Evolutionary conservation across 768 basidiomycete species (phyloP).

Genomic region (Phaeolepiota aurea): DNA sequence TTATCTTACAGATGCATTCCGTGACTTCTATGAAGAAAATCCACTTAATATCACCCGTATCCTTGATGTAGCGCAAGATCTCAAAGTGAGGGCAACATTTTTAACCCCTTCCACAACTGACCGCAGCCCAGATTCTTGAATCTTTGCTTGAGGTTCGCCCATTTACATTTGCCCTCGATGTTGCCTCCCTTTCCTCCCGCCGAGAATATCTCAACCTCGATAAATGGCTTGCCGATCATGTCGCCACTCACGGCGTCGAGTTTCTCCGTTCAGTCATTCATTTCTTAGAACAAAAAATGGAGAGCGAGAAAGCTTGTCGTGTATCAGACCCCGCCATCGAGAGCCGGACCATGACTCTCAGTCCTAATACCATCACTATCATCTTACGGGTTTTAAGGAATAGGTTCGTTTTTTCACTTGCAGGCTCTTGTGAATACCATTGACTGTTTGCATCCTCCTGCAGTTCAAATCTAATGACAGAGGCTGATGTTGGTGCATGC

Average conservation of each 20-base stretch:
- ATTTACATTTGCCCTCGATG: slow-evolving; percentile 85
- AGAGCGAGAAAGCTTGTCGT: slow-evolving; percentile 72
- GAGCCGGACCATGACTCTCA: slow-evolving; percentile 79
- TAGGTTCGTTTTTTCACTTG: slow-evolving; percentile 43
- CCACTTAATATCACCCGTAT: slow-evolving; percentile 92
- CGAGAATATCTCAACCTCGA: slow-evolving; percentile 93
- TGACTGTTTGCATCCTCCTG: slow-evolving; percentile 6
- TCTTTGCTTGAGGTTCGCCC: slow-evolving; percentile 86
- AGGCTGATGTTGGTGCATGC: slow-evolving; percentile 78
- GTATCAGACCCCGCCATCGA: slow-evolving; percentile 74
- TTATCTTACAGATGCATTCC: slow-evolving; percentile 81
- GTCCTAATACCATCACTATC: slow-evolving; percentile 82
- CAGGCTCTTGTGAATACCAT: neutral
- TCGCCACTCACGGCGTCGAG: slow-evolving; percentile 71
- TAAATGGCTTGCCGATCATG: slow-evolving; percentile 92
- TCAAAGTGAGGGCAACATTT: slow-evolving; percentile 78
- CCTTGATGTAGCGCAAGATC: slow-evolving; percentile 89
- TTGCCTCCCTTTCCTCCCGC: slow-evolving; percentile 88
- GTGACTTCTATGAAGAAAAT: slow-evolving; percentile 87
- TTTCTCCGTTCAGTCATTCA: slow-evolving; percentile 83
- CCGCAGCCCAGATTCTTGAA: slow-evolving; percentile 65
- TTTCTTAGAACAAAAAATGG: slow-evolving; percentile 91
- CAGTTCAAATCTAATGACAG: slow-evolving; percentile 67
- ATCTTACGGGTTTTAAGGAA: slow-evolving; percentile 86
- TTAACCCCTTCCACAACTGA: too few relatives aligned